A percentile compares a stretch with the other conserved stretches of the same genome.
Evolutionary conservation across 768 basidiomycete species (phyloP).

Genomic region (Neoboletus magnificus): DNA sequence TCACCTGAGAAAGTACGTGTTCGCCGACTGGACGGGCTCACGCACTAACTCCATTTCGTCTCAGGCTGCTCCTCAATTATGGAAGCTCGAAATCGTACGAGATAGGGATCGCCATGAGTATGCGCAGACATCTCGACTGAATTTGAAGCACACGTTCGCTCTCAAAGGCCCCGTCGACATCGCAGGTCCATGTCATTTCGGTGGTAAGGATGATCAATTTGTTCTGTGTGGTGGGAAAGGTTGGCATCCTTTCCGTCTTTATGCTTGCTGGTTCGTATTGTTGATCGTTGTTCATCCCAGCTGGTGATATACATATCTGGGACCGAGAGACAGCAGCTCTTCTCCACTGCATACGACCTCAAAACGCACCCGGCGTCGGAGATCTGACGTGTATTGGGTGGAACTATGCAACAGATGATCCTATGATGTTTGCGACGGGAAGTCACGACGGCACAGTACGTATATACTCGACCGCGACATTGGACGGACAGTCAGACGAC

Average conservation of each 20-base stretch:
- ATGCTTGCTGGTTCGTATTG: neutral
- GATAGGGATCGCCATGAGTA: constrained; percentile 42
- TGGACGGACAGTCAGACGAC: constrained; percentile 22
- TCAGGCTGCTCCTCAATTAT: constrained; percentile 74
- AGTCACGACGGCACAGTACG: constrained; percentile 73
- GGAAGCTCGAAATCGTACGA: constrained; percentile 65
- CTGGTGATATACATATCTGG: constrained; percentile 84
- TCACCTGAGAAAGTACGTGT: constrained; percentile 28
- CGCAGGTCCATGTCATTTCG: constrained; percentile 80
- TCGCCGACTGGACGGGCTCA: constrained; percentile 5
- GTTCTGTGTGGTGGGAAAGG: constrained; percentile 79
- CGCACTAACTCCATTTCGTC: constrained; percentile 10
- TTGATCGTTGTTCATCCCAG: constrained; percentile 35
- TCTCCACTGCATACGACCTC: constrained; percentile 66
- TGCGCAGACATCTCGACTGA: constrained; percentile 30
- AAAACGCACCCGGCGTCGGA: constrained; percentile 45
- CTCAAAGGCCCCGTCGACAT: constrained; percentile 68
- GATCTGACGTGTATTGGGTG: constrained; percentile 80
- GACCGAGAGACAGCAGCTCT: constrained; percentile 75
- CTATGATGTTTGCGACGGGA: constrained; percentile 63
- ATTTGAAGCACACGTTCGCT: constrained; percentile 66
- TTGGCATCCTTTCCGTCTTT: constrained; percentile 18
- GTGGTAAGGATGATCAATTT: constrained; percentile 74
- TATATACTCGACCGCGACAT: constrained; percentile 58
- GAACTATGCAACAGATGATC: constrained; percentile 59